These are phyloP conservation scores for Geotrichum klebahnii DNA, from an alignment of 1,139 yeast species.

Conservation along the genomic window DNA sequence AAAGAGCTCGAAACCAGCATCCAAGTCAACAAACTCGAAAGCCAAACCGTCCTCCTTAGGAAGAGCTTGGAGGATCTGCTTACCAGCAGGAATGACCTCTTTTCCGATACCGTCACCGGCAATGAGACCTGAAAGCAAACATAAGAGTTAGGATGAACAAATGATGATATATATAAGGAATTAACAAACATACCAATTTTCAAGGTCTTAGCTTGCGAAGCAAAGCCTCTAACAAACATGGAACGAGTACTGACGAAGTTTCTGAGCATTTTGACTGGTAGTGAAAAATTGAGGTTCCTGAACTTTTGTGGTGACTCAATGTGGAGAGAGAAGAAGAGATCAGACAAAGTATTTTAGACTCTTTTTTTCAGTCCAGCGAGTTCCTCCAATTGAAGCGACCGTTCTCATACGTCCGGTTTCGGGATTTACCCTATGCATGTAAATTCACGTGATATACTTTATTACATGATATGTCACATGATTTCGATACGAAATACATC, in stretches of 20 bases:
- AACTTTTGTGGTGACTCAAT: slow-evolving; percentile 10
- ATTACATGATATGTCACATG: not conserved
- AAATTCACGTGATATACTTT: not conserved
- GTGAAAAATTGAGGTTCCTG: not conserved
- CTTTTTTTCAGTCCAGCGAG: not conserved
- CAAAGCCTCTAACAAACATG: slow-evolving; percentile 25
- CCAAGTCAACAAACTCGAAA: slow-evolving; percentile 79
- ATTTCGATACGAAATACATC: not conserved
- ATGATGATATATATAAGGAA: slow-evolving; percentile 1
- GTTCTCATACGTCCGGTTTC: too few relatives aligned
- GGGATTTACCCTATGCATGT: too few relatives aligned
- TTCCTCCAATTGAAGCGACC: not conserved
- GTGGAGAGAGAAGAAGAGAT: slow-evolving; percentile 12
- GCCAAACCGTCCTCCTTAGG: slow-evolving; percentile 70
- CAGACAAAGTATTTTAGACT: not conserved
- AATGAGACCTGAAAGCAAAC: slow-evolving; percentile 52
- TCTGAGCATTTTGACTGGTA: slow-evolving; percentile 19
- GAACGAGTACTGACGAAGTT: slow-evolving; percentile 15
- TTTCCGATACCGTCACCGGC: slow-evolving; percentile 99
- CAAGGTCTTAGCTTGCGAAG: slow-evolving; percentile 32
- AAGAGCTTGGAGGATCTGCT: slow-evolving; percentile 73
- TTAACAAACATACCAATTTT: slow-evolving; percentile 31
- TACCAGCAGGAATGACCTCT: slow-evolving; percentile 95
- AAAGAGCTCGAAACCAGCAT: slow-evolving; percentile 93
- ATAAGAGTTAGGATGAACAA: not conserved